Evolutionary conservation across 2,329 filamentous ascomycete species (phyloP).

Genomic region (Exutisphaerella laricina): DNA sequence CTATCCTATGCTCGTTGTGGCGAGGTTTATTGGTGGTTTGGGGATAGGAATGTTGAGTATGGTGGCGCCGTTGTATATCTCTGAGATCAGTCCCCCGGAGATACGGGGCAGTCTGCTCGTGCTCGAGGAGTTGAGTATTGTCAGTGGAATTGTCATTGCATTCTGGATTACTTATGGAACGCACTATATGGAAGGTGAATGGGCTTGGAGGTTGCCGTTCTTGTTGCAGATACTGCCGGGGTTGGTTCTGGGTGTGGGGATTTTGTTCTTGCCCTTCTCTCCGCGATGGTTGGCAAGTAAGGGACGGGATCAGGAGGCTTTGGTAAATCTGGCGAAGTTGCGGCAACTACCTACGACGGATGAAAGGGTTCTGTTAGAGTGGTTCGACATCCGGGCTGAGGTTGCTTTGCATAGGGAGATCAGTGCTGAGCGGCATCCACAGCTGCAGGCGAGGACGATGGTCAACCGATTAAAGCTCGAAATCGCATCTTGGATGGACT

Average conservation of each 20-base stretch:
- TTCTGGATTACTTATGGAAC: slow-evolving; percentile 54
- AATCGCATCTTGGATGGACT: slow-evolving; percentile 42
- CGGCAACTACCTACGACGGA: slow-evolving; percentile 44
- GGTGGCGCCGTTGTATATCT: slow-evolving; percentile 60
- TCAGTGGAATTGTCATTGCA: slow-evolving; percentile 46
- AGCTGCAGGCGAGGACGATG: slow-evolving; percentile 24
- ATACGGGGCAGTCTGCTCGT: slow-evolving; percentile 43
- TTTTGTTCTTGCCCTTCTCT: slow-evolving; percentile 33
- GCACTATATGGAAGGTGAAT: slow-evolving; percentile 43
- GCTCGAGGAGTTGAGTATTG: slow-evolving; percentile 44
- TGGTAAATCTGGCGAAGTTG: slow-evolving; percentile 28
- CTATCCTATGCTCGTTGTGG: slow-evolving; percentile 31
- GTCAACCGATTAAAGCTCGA: slow-evolving; percentile 40
- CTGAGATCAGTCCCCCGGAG: slow-evolving; percentile 66
- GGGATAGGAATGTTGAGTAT: slow-evolving; percentile 32
- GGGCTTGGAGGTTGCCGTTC: slow-evolving; percentile 46
- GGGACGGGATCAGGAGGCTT: slow-evolving; percentile 30
- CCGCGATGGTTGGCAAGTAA: slow-evolving; percentile 33
- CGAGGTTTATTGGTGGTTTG: slow-evolving; percentile 31
- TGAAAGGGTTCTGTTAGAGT: slow-evolving; percentile 48
- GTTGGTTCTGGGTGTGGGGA: slow-evolving; percentile 29
- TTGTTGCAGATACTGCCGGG: slow-evolving; percentile 41
- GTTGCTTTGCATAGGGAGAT: slow-evolving; percentile 48
- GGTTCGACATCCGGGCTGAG: slow-evolving; percentile 50
- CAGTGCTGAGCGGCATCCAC: slow-evolving; percentile 34